phyloP scores from a whole-genome alignment of 805 yeast species.

The Kregervanrija delftensis region DNA sequence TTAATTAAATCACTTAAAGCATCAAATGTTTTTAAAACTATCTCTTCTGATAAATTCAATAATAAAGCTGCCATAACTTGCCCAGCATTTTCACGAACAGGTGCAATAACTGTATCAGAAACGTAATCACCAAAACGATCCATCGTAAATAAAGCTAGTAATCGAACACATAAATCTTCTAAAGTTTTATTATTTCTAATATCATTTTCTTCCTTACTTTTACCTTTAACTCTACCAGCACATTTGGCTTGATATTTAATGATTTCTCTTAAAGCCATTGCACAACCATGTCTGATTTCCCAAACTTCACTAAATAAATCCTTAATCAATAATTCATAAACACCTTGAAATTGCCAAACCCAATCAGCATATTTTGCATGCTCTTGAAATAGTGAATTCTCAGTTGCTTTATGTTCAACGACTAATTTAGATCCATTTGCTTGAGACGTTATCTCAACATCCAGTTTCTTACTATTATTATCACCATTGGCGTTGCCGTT shows the following conservation, averaged over 20 bases:
- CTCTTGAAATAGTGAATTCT: slow-evolving; percentile 57
- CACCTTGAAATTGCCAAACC: slow-evolving; percentile 93
- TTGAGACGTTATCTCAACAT: slow-evolving; percentile 60
- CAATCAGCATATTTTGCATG: slow-evolving; percentile 60
- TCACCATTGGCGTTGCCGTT: slow-evolving; percentile 26
- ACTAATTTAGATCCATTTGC: slow-evolving; percentile 76
- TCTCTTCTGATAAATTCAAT: slow-evolving; percentile 57
- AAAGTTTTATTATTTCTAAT: slow-evolving; percentile 58
- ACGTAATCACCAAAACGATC: slow-evolving; percentile 97
- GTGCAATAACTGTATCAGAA: slow-evolving; percentile 96
- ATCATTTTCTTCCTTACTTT: slow-evolving; percentile 55
- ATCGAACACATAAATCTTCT: slow-evolving; percentile 81
- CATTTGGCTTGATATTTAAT: slow-evolving; percentile 75
- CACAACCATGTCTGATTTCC: slow-evolving; percentile 96
- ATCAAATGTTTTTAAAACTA: slow-evolving; percentile 55
- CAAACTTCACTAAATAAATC: slow-evolving; percentile 81
- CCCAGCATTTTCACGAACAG: slow-evolving; percentile 94
- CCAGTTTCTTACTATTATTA: slow-evolving; percentile 20
- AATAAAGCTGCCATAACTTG: slow-evolving; percentile 88
- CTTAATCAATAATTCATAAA: slow-evolving; percentile 70
- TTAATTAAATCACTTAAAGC: slow-evolving; percentile 63
- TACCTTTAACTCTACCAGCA: slow-evolving; percentile 75
- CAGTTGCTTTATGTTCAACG: slow-evolving; percentile 68
- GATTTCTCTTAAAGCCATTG: slow-evolving; percentile 85
- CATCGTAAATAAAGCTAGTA: slow-evolving; percentile 80